Percentiles rank a stretch among this genome's conserved stretches.
phyloP scores from a whole-genome alignment of 2,329 filamentous ascomycete genomes.

The Aureobasidium sp. region DNA sequence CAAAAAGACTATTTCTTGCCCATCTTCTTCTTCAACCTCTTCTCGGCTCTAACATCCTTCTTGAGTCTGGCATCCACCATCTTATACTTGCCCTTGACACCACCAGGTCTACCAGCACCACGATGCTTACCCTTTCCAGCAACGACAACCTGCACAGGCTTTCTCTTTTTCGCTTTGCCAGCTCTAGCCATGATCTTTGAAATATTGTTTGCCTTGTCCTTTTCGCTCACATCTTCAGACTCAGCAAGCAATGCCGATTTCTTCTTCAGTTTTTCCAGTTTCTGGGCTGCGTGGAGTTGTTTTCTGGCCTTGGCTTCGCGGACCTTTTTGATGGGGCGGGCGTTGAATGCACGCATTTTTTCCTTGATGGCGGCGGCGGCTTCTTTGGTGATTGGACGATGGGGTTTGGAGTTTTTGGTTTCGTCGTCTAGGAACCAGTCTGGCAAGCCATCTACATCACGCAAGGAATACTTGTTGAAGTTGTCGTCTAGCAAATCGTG shows the following conservation, averaged over 20 bases:
- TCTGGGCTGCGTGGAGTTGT: slow-evolving; percentile 89
- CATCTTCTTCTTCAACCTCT: slow-evolving; percentile 60
- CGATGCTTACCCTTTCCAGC: slow-evolving; percentile 78
- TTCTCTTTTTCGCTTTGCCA: slow-evolving; percentile 75
- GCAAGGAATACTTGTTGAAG: slow-evolving; percentile 89
- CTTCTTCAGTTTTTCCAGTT: slow-evolving; percentile 90
- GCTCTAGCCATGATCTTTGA: slow-evolving; percentile 74
- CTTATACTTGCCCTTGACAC: slow-evolving; percentile 94
- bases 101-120: slow-evolving; percentile 76
- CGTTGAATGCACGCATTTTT: slow-evolving; percentile 86
- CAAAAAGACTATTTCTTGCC: slow-evolving; percentile 21
- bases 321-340: slow-evolving; percentile 97
- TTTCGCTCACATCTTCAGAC: slow-evolving; percentile 89
- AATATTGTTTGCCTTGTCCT: slow-evolving; percentile 87
- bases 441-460: slow-evolving; percentile 82
- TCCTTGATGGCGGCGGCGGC: slow-evolving; percentile 90
- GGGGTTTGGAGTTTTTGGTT: slow-evolving; percentile 68
- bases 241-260: slow-evolving; percentile 87
- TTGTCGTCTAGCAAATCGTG: slow-evolving; percentile 79
- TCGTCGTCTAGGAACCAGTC: slow-evolving; percentile 99
- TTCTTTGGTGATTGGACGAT: slow-evolving; percentile 86
- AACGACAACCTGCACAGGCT: slow-evolving; percentile 80
- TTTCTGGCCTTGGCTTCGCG: slow-evolving; percentile 93
- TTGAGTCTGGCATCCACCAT: slow-evolving; percentile 94
- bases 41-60: slow-evolving; percentile 87